A percentile compares a stretch with the other conserved stretches of the same genome.
Evolutionary conservation across 176 grass and related monocot genomes (phyloP).

Genomic region (Elaeis guineensis): DNA sequence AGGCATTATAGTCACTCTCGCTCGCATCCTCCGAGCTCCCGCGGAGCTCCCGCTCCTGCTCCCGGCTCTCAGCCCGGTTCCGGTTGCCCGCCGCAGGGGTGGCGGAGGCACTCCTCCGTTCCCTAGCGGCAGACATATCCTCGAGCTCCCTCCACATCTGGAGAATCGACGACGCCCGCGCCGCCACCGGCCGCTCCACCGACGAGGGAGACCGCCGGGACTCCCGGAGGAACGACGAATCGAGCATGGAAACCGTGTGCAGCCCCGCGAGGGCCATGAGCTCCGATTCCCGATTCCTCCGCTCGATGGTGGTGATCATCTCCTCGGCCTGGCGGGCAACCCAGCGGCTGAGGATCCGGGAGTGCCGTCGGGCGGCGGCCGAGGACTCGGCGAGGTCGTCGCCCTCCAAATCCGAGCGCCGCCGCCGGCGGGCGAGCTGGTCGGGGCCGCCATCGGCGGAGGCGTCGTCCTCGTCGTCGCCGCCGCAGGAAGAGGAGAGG

Average conservation of each 20-base stretch:
- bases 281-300: constrained; percentile 30
- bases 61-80: constrained; percentile 11
- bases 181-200: constrained; percentile 23
- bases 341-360: constrained; percentile 21
- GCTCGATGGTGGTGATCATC: constrained; percentile 32
- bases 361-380: constrained; percentile 8
- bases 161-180: constrained; percentile 27
- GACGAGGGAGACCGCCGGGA: constrained; percentile 25
- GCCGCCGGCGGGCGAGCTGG: neutral
- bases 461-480: neutral
- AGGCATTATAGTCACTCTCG: constrained; percentile 44
- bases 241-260: constrained; percentile 38
- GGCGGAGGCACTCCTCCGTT: constrained; percentile 2
- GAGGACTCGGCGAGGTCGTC: constrained; percentile 5
- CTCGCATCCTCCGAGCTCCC: constrained; percentile 34
- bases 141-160: constrained; percentile 29
- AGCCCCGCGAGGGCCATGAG: constrained; percentile 34
- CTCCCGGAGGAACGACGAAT: constrained; percentile 32
- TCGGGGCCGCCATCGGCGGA: neutral
- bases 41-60: constrained; percentile 5
- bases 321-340: constrained; percentile 24
- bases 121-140: constrained; percentile 7
- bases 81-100: neutral
- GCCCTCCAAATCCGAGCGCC: neutral
- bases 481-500: constrained; percentile 4